These are phyloP conservation scores for Quercus phellos DNA, from an alignment of 331 rosid species.

Conservation along the genomic window DNA sequence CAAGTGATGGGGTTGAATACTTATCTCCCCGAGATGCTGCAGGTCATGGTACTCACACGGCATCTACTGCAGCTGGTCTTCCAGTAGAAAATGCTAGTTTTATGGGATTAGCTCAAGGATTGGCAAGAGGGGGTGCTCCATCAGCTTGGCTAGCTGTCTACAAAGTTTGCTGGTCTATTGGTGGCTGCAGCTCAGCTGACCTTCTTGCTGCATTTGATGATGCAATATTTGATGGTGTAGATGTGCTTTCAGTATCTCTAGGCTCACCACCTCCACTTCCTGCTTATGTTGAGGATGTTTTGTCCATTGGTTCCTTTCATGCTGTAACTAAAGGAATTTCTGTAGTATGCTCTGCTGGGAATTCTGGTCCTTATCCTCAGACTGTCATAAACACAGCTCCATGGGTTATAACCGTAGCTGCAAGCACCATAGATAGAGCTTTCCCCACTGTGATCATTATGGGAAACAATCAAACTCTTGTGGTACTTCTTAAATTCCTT, in stretches of 20 bases:
- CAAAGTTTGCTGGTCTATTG: slow-evolving; percentile 59
- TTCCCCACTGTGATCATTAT: slow-evolving; percentile 39
- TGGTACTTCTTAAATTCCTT: slow-evolving; percentile 34
- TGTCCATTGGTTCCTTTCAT: slow-evolving; percentile 55
- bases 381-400: slow-evolving; percentile 57
- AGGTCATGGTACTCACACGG: slow-evolving; percentile 64
- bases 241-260: slow-evolving; percentile 47
- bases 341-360: slow-evolving; percentile 55
- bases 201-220: slow-evolving; percentile 64
- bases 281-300: slow-evolving; percentile 42
- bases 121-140: slow-evolving; percentile 66
- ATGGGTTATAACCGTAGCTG: slow-evolving; percentile 59
- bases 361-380: slow-evolving; percentile 55
- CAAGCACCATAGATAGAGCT: slow-evolving; percentile 52
- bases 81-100: slow-evolving; percentile 39
- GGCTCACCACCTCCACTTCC: slow-evolving; percentile 53
- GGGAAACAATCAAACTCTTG: slow-evolving; percentile 57
- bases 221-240: slow-evolving; percentile 54
- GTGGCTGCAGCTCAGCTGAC: slow-evolving; percentile 56
- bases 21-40: slow-evolving; percentile 52
- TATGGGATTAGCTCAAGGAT: slow-evolving; percentile 48
- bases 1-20: slow-evolving; percentile 39
- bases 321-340: slow-evolving; percentile 48
- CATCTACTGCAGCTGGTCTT: slow-evolving; percentile 59
- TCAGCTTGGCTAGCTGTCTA: slow-evolving; percentile 52